These are phyloP conservation scores for Metschnikowia chrysomelidarum DNA, from an alignment of 805 yeast species.

Conservation along the genomic window DNA sequence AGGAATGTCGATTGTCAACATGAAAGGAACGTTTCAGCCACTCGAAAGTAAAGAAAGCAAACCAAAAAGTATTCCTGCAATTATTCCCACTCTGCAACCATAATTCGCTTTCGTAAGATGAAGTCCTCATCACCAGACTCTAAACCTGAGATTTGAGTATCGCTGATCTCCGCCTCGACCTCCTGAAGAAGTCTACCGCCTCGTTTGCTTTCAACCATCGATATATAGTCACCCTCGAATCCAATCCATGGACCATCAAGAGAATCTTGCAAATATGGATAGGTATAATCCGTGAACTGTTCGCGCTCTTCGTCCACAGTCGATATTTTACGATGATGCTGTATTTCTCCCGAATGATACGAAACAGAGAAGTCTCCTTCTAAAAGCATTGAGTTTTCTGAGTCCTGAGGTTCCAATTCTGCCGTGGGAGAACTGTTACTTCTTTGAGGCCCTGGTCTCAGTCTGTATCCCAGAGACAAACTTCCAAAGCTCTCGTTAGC, in stretches of 20 bases:
- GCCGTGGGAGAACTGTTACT: neutral
- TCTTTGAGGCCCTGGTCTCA: neutral
- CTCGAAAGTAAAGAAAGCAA: too few relatives aligned
- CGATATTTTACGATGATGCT: constrained; percentile 37
- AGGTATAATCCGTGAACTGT: constrained; percentile 46
- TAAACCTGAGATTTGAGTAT: neutral
- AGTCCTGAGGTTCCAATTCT: neutral
- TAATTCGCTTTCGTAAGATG: constrained; percentile 16
- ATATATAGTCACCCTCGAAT: constrained; percentile 50
- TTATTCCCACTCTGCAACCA: constrained; percentile 21
- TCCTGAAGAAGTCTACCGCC: constrained; percentile 6
- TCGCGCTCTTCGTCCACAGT: constrained; percentile 60
- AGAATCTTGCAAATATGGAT: constrained; percentile 47
- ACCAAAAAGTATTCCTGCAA: too few relatives aligned
- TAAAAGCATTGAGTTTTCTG: constrained; percentile 14
- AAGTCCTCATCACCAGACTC: constrained; percentile 11
- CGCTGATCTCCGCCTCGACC: constrained; percentile 23
- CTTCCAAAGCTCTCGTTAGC: constrained; percentile 8
- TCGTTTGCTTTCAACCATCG: constrained; percentile 34
- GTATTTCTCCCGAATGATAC: constrained; percentile 9
- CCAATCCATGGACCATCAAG: constrained; percentile 59
- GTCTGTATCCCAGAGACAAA: constrained; percentile 2
- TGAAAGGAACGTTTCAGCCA: too few relatives aligned
- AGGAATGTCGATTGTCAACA: too few relatives aligned
- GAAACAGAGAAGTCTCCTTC: constrained; percentile 19